Base-by-base conservation (phyloP, 2,329 filamentous ascomycete genomes). In the Fusarium illudens region DNA sequence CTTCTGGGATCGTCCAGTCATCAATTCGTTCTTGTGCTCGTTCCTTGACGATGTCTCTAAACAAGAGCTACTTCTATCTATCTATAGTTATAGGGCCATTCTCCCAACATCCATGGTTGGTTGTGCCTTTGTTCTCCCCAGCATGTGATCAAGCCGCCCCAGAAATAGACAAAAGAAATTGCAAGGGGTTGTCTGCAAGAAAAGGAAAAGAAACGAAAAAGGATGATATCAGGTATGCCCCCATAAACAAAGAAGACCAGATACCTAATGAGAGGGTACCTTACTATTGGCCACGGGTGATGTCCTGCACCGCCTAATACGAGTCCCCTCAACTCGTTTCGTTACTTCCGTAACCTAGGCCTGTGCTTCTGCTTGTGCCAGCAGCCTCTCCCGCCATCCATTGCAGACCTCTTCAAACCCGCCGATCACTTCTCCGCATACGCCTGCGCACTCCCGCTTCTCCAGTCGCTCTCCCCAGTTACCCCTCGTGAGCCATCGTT, bases 401-500 rank as follows among this genome's bases (percentile, higher is more conserved):
- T 94, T 90, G 80, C 94, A 97, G 1, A 95, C 90, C 75, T 94
- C 90, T 78, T 97, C 95, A 75, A 99, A 98, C 0, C 96, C 96
- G 46, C 91, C 90, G 32, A 97, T 90, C 1, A 99, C 94, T 64
- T 96, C 93, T 5, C 90, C 86, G 78, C 96, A 98, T 13, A 95
- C 92, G 20, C 85, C 86, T 8, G 92, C 93, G 65, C 94, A 96
- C 78, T 97, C 94, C 57, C 95, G 87, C 56, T 89, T 89, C 67
- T 87, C 84, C 33, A 97, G 79, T 57, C 91, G 86, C 70, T 90
- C 89, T 51, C 94, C 88, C 94, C 95, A 97, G 72, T 93, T 92
- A 7, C 93, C 93, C 34, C 87, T 87, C 62, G 90, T 88, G 48
- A 99, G 87, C 89, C 93, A 97, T 58, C 88, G 83, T 68, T 93